Evolutionary conservation across 1,284 basidiomycete genomes (phyloP), one percentile per base, ranked within the genome.

Genomic region (Cutaneotrichosporon sp.): DNA sequence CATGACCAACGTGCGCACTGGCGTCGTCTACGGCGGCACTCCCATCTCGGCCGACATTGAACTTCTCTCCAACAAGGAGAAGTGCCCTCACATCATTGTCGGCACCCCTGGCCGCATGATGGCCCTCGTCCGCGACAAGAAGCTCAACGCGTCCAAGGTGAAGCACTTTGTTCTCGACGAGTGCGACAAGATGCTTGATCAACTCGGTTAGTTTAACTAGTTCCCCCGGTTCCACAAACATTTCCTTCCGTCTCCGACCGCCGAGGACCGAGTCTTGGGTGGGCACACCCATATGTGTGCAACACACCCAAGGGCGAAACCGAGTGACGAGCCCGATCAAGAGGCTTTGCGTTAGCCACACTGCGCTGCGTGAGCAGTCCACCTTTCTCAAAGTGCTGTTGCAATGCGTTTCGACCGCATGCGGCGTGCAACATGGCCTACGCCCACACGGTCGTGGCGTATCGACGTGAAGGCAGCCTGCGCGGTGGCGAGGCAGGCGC

Each of bases 171-270:
- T 97, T 67, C 86, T 99, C 80, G 97, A 99, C 86, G 97, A 99
- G 85, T 99, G 97, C 86, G 97, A 99, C 87, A 99, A 99, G 88
- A 98, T 99, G 92, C 89, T 99, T 80, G 97, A 99, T 87, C 91
- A 95, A 88, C 93, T 99, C 84, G 95, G 94, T 97, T 90, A 96
- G 94, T 97, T 49, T 53, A 18, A 46, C 42, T n/a, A n/a, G n/a
- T n/a, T 46, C 57, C 56, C 56, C 58, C 50, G 58, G 46, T 59
- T 60, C 53, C 51, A 50, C 49, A 50, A 50, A 53, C 58, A 56
- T 34, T 65, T 36, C 42, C 56, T 64, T 60, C 62, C 30, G 26
- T 63, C 52, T 11, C 10, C 55, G 38, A 56, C 55, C 18, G 55
- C 34, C 58, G 49, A 60, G 31, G 36, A 16, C 57, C 58, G 58